Evolutionary conservation across 768 basidiomycete genomes (phyloP).

Genomic region (Lepiota brunneoincarnata): DNA sequence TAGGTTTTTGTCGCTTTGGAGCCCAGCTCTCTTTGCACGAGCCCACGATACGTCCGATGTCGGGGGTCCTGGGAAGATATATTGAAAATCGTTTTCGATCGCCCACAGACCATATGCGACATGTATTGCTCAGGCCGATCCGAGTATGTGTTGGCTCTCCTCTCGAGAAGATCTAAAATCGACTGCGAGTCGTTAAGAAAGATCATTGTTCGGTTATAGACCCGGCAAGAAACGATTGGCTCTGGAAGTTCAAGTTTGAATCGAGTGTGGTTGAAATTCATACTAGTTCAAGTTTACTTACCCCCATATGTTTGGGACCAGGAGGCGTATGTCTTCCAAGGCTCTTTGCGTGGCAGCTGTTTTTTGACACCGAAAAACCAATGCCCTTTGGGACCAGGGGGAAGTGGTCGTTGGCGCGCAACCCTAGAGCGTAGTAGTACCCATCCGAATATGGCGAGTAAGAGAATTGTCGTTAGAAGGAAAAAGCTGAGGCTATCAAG

Average conservation of each 20-base stretch:
- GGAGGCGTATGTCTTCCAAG: slow-evolving; percentile 19
- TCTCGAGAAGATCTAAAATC: slow-evolving; percentile 47
- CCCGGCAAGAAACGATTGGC: slow-evolving; percentile 45
- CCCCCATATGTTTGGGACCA: slow-evolving; percentile 17
- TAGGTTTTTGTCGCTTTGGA: slow-evolving; percentile 32
- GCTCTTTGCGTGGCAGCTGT: slow-evolving; percentile 15
- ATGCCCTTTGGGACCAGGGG: slow-evolving; percentile 17
- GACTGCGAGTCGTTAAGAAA: slow-evolving; percentile 46
- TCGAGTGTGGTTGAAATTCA: not conserved
- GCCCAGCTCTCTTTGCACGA: slow-evolving; percentile 36
- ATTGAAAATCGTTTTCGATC: slow-evolving; percentile 40
- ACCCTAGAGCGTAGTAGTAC: not conserved
- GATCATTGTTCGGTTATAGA: slow-evolving; percentile 42
- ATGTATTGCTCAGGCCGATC: slow-evolving; percentile 49
- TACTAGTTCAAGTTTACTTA: not conserved
- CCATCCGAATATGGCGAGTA: no score
- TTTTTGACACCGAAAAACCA: slow-evolving; percentile 14
- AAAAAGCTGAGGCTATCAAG: no score
- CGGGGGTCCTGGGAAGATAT: slow-evolving; percentile 36
- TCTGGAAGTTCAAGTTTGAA: slow-evolving; percentile 19
- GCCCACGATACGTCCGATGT: slow-evolving; percentile 38
- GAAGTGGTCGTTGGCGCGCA: slow-evolving; percentile 8
- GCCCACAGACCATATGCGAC: slow-evolving; percentile 39
- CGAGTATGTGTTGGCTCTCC: slow-evolving; percentile 51
- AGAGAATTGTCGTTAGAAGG: no score